Evolutionary conservation across 2,329 filamentous ascomycete species (phyloP).

Genomic region (Parastagonospora nodorum): DNA sequence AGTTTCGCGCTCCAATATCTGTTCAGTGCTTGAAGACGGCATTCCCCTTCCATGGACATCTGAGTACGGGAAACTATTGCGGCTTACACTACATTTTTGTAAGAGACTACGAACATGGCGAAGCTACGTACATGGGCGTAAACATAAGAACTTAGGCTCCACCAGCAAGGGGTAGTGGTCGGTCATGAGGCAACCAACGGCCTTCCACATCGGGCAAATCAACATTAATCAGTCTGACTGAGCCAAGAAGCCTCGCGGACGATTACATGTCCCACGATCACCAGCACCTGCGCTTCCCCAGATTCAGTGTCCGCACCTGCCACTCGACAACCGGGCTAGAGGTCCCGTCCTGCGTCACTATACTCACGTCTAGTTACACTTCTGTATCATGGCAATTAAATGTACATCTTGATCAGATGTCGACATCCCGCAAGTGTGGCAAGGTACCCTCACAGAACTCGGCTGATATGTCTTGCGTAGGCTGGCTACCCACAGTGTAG

Average conservation of each 20-base stretch:
- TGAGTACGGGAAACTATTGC: no score
- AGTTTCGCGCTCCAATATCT: no score
- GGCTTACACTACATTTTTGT: no score
- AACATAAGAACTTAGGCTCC: neutral
- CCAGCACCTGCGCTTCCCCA: neutral
- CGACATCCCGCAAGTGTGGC: no score
- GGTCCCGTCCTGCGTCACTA: neutral
- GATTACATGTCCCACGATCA: neutral
- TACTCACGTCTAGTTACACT: neutral
- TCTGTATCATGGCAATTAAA: constrained; percentile 4
- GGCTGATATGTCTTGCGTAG: no score
- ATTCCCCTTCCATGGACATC: no score
- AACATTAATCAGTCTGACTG: neutral
- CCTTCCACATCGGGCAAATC: neutral
- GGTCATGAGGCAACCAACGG: neutral
- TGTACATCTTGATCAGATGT: no score
- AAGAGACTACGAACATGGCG: neutral
- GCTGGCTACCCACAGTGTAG: no score
- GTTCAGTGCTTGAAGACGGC: no score
- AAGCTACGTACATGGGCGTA: no score
- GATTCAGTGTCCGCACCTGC: neutral
- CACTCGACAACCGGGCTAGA: neutral
- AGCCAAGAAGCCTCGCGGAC: neutral
- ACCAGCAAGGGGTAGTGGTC: neutral
- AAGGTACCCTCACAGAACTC: no score